phyloP scores from a whole-genome alignment of 208 protist species.

The Leishmania arabica region DNA sequence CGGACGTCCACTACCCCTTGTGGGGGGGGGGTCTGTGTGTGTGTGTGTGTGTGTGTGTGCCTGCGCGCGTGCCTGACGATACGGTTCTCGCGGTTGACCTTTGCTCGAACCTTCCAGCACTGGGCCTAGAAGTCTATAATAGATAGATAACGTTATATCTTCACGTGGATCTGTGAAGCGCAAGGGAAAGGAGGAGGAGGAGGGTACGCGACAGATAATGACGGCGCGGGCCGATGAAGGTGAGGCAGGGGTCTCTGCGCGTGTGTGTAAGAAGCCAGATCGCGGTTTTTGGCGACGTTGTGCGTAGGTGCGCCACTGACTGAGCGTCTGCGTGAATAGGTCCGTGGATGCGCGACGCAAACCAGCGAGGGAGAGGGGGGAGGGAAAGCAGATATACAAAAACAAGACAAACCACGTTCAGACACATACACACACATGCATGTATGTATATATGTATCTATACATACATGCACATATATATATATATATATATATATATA shows the following conservation, averaged over 20 bases:
- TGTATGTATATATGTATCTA: background rate
- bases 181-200: background rate
- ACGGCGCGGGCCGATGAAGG: background rate
- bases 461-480: too few species aligned
- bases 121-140: background rate
- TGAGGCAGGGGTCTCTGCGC: background rate
- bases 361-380: background rate
- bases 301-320: background rate
- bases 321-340: background rate
- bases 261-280: background rate
- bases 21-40: too few species aligned
- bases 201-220: background rate
- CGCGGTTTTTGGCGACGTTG: background rate
- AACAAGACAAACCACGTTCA: background rate
- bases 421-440: background rate
- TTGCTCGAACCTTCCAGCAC: background rate
- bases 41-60: background rate
- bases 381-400: too few species aligned
- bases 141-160: background rate
- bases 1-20: background rate
- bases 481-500: too few species aligned
- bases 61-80: background rate
- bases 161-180: background rate
- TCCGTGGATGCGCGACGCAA: background rate
- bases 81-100: background rate